Base-by-base conservation (phyloP, 208 protist genomes). In the Blechomonas ayalai region DNA sequence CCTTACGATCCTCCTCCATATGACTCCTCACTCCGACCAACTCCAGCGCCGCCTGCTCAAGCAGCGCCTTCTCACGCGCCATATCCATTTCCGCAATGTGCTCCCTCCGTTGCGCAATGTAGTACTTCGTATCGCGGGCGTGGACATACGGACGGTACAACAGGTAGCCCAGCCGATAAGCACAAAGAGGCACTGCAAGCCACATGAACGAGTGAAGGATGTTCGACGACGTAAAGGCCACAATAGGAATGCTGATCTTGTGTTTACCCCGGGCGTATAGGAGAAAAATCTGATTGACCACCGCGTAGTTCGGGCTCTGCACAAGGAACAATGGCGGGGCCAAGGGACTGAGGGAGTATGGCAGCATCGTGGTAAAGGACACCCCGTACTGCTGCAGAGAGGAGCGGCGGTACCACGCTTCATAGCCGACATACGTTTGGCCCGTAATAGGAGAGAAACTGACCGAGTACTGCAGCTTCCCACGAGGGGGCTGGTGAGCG, bases 31-130 rank as follows among this genome's bases (percentile, higher is more conserved):
- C 46, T 20, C 85, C 62, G n/a, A 42, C 28, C 6, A 8, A 52
- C 59, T 85, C 67, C 23, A 93, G 32, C 6, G 81, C 78, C 33
- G 50, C 54, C 52, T 90, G 81, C 67, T 93, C 85, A 36, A 75
- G 48, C 7, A 73, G 38, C 3, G 85, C 81, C 40, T 50, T 53
- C 55, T 78, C 66, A 5, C 77, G 67, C 13, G 74, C 82, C 19
- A 90, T 46, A 48, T 90, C 81, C 55, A 85, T 73, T 51, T 85
- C 85, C 4, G 75, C 59, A 9, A 75, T 29, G 53, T 93, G 74
- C 41, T 75, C 49, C 24, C 67, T 52, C 18, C 85, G 77, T 45
- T 65, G 48, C 33, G 60, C 16, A 5, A 43, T 43, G 57, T 73
- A 86, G 50, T 75, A 65, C 29, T 52, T 20, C 2, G 68, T 52